Base-by-base conservation (phyloP, 2,329 filamentous ascomycete species). In the Macrophomina tecta region DNA sequence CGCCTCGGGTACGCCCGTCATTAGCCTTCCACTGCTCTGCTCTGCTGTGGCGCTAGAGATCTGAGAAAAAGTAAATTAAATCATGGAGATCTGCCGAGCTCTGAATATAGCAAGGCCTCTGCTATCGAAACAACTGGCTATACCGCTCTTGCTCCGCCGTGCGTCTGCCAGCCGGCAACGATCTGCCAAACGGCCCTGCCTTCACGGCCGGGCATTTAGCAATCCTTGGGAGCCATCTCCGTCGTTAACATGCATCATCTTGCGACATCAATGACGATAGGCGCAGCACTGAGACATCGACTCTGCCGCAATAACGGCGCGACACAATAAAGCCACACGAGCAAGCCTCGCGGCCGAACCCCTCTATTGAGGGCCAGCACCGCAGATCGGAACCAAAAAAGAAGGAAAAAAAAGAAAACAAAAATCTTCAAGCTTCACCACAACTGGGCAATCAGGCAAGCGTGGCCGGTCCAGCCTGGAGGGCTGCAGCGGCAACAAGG, bases 21-120 rank as follows among this genome's bases (percentile, higher is more conserved):
- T 12, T 62, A 62, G 58, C 42, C 36, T 28, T 48, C 56, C 32
- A 30, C 46, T 49, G 45, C 56, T 7, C 30, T 61, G 42, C 56
- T 34, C n/a, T 48, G 3, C 12, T 34, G 58, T 49, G 45, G 58
- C 58, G 42, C 58, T 28, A 62, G n/a, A 49, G 58, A 62, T 62
- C 58, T 62, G 45, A 62, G 40, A 49, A 49, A 49, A 61, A 61
- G 56, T 61, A 46, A 40, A 62, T 62, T 49, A 49, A 62, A 62
- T 62, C 38, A 49, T 62, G 58, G 58, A 62, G 58, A 62, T 62
- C 58, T 61, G 56, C 56, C 56, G 40, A n/a, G 40, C 56, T 62
- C 58, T 45, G 46, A 30, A 38, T 62, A 48, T 49, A 49, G 58
- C 58, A 62, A 38, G 58, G 16, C 16, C 42, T 49, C 58, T 49